phyloP scores from a whole-genome alignment of 116 monocot genomes.

The Iris pallida region DNA sequence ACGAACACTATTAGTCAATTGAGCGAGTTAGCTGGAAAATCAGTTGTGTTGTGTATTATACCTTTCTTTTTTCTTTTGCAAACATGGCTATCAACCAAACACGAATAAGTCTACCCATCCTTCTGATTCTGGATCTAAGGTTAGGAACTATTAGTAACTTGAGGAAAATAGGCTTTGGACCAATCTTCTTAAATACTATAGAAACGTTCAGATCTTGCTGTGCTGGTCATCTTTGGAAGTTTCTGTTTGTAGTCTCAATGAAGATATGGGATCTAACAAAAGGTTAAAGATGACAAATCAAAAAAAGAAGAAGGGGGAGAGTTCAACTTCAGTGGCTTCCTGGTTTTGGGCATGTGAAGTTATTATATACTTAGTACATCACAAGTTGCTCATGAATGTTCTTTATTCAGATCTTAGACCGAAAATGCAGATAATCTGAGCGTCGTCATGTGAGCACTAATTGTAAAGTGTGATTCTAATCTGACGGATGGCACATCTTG shows the following conservation, averaged over 20 bases:
- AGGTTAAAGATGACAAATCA: not conserved
- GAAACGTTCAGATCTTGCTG: constrained; percentile 3
- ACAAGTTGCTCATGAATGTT: not conserved
- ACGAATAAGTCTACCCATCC: too few species aligned
- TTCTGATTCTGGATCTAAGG: too few species aligned
- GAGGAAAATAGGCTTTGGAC: too few species aligned
- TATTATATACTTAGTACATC: not conserved
- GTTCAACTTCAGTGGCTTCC: not conserved
- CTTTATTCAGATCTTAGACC: not conserved
- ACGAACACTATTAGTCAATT: too few species aligned
- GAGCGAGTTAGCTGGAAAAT: too few species aligned
- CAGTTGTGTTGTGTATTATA: too few species aligned
- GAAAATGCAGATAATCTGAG: not conserved
- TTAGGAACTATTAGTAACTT: too few species aligned
- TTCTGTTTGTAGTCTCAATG: constrained; percentile 4
- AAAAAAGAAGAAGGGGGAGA: not conserved
- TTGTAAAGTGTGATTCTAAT: not conserved
- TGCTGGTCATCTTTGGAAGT: constrained; percentile 8
- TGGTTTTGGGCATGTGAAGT: constrained; percentile 9
- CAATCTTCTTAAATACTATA: not conserved
- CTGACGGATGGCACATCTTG: constrained; percentile 5
- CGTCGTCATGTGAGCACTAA: not conserved
- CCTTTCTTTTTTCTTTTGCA: too few species aligned
- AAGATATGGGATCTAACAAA: not conserved
- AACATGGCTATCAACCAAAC: too few species aligned